Evolutionary conservation across 768 basidiomycete species (phyloP), one percentile per base, ranked within the genome.

Genomic region (Xanthoconium stramineum): DNA sequence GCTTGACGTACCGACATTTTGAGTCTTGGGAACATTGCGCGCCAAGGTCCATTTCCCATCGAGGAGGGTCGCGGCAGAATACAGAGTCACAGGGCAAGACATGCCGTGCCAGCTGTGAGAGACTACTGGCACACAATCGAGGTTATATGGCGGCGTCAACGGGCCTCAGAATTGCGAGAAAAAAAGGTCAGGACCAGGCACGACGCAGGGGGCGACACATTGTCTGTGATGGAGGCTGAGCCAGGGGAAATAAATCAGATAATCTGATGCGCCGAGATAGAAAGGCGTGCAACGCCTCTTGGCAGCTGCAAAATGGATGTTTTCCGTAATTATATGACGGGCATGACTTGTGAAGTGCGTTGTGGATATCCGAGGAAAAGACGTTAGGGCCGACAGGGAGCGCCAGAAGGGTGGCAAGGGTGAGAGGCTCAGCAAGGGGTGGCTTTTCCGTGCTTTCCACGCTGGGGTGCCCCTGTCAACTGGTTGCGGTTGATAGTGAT

Each of bases 391-490:
- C 45, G 43, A 20, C 56, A 62, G 57, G 50, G 56, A 56, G 55
- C 56, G 46, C 48, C 40, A 12, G 28, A 35, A 14, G 39, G 17
- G 52, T 48, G 28, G 37, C 46, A 33, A 47, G 61, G 52, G 58
- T 63, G 64, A 45, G 55, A 63, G 55, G 37, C 24, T 43, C 40
- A 46, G 46, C 49, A 57, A 56, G 65, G 63, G 59, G 51, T 19
- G 30, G 49, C 55, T 57, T 57, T 50, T 52, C 32, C 14, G 19
- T 47, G n/a, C 48, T 52, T 70, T 70, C 70, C 69, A 70, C 70
- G 71, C 40, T 32, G 24, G 29, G 53, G 43, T 69, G 54, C 66
- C 70, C 69, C 69, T 70, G 65, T 69, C 58, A 57, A 46, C 56
- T 48, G 51, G 44, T 61, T 38, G 37, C 47, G 40, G 47, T 45